A percentile compares a stretch with the other conserved stretches of the same genome.
Conservation (phyloP, 495 filamentous ascomycete genomes). For the Aspergillus kassunensis region DNA sequence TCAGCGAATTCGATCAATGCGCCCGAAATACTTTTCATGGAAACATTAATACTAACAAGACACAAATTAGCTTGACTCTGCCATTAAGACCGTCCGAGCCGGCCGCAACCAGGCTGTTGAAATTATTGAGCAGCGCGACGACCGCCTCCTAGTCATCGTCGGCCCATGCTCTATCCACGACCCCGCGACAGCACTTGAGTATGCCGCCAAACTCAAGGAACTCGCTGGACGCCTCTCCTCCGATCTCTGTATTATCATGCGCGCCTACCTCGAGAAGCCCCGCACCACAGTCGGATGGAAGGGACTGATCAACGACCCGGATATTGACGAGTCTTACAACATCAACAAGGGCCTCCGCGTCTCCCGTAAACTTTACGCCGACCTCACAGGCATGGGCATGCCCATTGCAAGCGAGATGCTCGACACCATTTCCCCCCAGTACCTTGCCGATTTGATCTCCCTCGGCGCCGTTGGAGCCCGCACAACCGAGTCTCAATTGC, state of each 20-base stretch:
- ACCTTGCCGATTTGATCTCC: slow-evolving; percentile 91
- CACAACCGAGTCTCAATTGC: slow-evolving; percentile 95
- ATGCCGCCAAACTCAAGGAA: slow-evolving; percentile 70
- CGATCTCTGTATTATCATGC: slow-evolving; percentile 92
- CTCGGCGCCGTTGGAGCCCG: slow-evolving; percentile 93
- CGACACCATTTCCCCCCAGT: slow-evolving; percentile 96
- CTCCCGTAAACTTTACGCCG: slow-evolving; percentile 82
- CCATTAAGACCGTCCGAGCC: slow-evolving; percentile 66
- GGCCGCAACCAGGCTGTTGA: slow-evolving; percentile 79
- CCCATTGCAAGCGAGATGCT: slow-evolving; percentile 97
- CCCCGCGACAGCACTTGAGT: slow-evolving; percentile 81
- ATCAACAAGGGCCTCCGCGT: slow-evolving; percentile 98
- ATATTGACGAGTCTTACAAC: slow-evolving; percentile 94
- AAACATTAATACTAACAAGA: background rate
- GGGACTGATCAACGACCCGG: slow-evolving; percentile 96
- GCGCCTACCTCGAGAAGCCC: slow-evolving; percentile 98
- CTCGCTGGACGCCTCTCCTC: slow-evolving; percentile 69
- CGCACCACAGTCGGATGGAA: slow-evolving; percentile 99
- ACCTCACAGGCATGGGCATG: slow-evolving; percentile 80
- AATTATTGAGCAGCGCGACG: slow-evolving; percentile 74
- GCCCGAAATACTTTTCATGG: background rate
- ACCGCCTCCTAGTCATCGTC: slow-evolving; percentile 89
- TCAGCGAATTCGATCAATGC: background rate
- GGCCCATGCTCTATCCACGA: slow-evolving; percentile 98
- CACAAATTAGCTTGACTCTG: slow-evolving; percentile 37